Base-by-base conservation (phyloP, 306 rosid species). In the Biancaea sappan region DNA sequence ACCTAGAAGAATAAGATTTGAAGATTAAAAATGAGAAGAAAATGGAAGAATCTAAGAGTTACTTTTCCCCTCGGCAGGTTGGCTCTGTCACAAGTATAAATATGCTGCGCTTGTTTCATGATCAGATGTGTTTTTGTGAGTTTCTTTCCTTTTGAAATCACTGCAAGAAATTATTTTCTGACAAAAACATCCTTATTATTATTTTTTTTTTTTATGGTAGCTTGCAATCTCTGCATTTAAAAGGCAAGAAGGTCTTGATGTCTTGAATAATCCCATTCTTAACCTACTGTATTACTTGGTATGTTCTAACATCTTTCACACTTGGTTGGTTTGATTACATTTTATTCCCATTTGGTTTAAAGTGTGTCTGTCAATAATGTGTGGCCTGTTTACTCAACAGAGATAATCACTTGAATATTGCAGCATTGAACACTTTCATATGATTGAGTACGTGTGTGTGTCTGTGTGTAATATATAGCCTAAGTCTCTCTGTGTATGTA, bases 51-150 rank as follows among this genome's bases (percentile, higher is more conserved):
- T 21, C 0, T 0, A 19, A 13, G 21, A 38, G 18, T 37, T 21
- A 62, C 79, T 18, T 79, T 65, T 52, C 41, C 25, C 26, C 52
- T 38, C 74, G 74, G 74, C 91, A 91, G 95, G 97, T 91, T 72
- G 95, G 97, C 37, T 82, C 84, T 8, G 91, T 91, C 50, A 91
- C 97, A 31, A 79, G 79, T 19, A 86, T 89, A n/a, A n/a, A n/a
- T n/a, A 38, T 91, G 97, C 48, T 91, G 90, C 75, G 69, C 88
- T 47, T 89, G 95, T 74, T 91, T 91, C 87, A 18, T 87, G 80
- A 87, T 91, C 74, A 82, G 97, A 87, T 89, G 97, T 81, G 26
- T 61, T 69, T 66, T 89, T 88, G 97, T 91, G 66, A 81, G 97
- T 81, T 78, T 44, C 66, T 77, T 80, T 70, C 70, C n/a, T 54